phyloP scores from a whole-genome alignment of 305 asterid genomes.

The Plantago rigida region DNA sequence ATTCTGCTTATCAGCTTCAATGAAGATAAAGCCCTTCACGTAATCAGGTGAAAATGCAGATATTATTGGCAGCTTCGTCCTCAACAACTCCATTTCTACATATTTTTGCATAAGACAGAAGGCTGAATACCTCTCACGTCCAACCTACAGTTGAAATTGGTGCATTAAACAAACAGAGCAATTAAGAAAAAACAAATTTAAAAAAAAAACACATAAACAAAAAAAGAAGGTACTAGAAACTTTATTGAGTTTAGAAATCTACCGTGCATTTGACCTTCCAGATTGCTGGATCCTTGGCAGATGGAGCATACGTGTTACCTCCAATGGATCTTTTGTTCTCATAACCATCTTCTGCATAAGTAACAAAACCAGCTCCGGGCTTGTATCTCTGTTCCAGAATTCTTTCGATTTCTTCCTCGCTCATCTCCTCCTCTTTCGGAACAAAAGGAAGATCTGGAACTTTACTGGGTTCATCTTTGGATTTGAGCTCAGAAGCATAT shows the following conservation, averaged over 20 bases:
- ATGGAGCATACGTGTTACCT: slow-evolving; percentile 29
- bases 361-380: slow-evolving; percentile 58
- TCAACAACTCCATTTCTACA: slow-evolving; percentile 53
- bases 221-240: slow-evolving; percentile 11
- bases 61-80: slow-evolving; percentile 62
- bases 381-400: slow-evolving; percentile 56
- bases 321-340: slow-evolving; percentile 43
- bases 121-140: slow-evolving; percentile 82
- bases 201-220: background rate
- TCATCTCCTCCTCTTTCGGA: slow-evolving; percentile 67
- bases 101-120: slow-evolving; percentile 90
- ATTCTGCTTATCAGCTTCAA: slow-evolving; percentile 72
- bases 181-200: slow-evolving; percentile 4
- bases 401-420: slow-evolving; percentile 71
- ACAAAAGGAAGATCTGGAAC: slow-evolving; percentile 32
- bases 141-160: slow-evolving; percentile 47
- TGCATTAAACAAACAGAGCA: slow-evolving; percentile 19
- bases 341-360: slow-evolving; percentile 50
- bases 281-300: slow-evolving; percentile 50
- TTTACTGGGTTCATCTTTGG: slow-evolving; percentile 37
- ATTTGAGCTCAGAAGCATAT: slow-evolving; percentile 24
- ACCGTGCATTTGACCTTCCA: slow-evolving; percentile 99
- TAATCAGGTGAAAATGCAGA: slow-evolving; percentile 86
- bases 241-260: slow-evolving; percentile 15
- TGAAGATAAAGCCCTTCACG: slow-evolving; percentile 59